Evolutionary conservation across 129 eudicot genomes (phyloP).

Genomic region (Artemisia annua): DNA sequence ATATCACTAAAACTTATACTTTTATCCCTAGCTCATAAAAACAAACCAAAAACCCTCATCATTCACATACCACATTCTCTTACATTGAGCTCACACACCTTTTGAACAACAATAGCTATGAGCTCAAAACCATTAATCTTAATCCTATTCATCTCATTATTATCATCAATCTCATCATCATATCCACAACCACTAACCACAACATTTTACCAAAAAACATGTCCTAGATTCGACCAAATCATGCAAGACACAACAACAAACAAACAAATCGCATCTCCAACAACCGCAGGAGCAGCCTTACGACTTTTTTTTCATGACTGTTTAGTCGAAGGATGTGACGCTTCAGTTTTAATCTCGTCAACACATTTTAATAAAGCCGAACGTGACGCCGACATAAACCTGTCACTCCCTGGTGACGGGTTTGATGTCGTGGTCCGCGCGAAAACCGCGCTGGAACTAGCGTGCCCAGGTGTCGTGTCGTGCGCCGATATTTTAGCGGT

Average conservation of each 20-base stretch:
- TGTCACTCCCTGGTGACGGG: slow-evolving; percentile 10
- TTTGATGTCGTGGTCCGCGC: slow-evolving; percentile 5
- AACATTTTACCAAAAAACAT: slow-evolving; percentile 3
- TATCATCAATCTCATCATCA: neutral
- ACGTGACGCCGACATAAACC: slow-evolving; percentile 15
- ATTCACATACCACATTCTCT: too few relatives aligned
- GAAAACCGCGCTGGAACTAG: neutral
- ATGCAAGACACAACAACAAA: slow-evolving; percentile 14
- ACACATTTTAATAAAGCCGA: slow-evolving; percentile 6
- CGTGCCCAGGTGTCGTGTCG: slow-evolving; percentile 2
- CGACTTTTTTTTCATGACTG: slow-evolving; percentile 4
- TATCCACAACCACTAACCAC: neutral
- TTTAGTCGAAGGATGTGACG: slow-evolving; percentile 3
- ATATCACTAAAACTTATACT: too few relatives aligned
- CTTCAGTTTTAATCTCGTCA: neutral
- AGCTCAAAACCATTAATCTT: neutral
- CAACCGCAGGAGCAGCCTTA: neutral
- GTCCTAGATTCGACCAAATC: slow-evolving; percentile 16
- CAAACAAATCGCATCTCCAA: slow-evolving; percentile 3
- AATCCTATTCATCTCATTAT: neutral
- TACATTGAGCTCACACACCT: too few relatives aligned
- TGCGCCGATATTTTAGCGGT: slow-evolving; percentile 7
- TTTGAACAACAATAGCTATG: neutral
- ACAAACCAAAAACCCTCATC: neutral
- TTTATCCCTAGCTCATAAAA: neutral